Evolutionary conservation across 1,139 yeast genomes (phyloP), one percentile per base, ranked within the genome.

Genomic region (Kodamaea alishanica): DNA sequence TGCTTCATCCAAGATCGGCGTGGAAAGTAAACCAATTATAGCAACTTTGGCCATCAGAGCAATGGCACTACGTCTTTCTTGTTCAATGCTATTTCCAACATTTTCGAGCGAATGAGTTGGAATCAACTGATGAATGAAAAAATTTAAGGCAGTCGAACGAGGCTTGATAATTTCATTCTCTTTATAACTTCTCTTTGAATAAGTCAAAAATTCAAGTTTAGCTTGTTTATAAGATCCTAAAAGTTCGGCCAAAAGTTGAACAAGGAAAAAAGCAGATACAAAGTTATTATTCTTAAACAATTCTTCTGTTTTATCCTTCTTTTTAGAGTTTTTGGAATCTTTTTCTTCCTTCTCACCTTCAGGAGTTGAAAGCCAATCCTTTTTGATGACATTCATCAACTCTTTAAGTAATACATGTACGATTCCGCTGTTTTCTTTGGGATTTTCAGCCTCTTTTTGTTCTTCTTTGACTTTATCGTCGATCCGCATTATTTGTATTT

Each of bases 141-240:
- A 80, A 53, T 87, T 85, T 46, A 89, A 63, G 1, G 95, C 81
- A 0, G 95, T 83, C 0, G 89, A 72, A 28, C 92, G 71, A 1
- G 95, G 92, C 64, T 46, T 72, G 51, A 45, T 61, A 12, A 55
- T 54, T 8, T 61, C 59, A 12, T 65, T 56, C 20, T 51, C 53
- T 35, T 34, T 37, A 3, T 66, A 60, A 9, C 41, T 39, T 59
- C 79, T 79, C 54, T 81, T 83, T 2, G 92, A 80, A 51, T 77
- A 89, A 0, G 90, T 81, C 41, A 90, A 65, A 52, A 90, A 85
- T 51, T 88, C 96, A 38, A 85, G 71, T 56, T 90, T 90, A 43
- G 92, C 79, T 45, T 79, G 81, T 48, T 83, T 84, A 59, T 89
- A 90, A 1, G 96, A 84, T 2, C 83, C 79, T 12, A 89, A 60